Evolutionary conservation across 169 alveolate genomes (phyloP).

Genomic region (Cryptosporidium parvum): DNA sequence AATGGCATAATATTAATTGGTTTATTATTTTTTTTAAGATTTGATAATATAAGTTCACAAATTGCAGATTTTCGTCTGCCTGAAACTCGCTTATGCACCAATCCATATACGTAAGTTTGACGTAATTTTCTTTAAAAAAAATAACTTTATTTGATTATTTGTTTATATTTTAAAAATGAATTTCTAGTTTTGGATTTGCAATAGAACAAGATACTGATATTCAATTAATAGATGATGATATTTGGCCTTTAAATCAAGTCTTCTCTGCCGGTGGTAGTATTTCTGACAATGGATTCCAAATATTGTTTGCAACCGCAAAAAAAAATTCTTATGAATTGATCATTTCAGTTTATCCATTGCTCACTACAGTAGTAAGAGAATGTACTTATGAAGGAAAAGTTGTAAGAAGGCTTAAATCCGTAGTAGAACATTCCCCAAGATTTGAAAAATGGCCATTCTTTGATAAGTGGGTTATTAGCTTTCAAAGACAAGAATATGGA

Average conservation of each 20-base stretch:
- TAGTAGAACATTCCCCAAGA: constrained; percentile 57
- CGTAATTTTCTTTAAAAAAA: background rate
- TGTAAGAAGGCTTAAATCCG: constrained; percentile 41
- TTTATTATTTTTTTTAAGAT: background rate
- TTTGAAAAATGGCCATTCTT: constrained; percentile 56
- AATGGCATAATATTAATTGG: background rate
- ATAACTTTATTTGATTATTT: background rate
- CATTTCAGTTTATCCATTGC: background rate
- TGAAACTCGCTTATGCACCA: constrained; percentile 3
- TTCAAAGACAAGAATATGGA: constrained; percentile 76
- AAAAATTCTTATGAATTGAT: constrained; percentile 39
- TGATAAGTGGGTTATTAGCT: constrained; percentile 41
- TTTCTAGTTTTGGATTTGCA: constrained; percentile 21
- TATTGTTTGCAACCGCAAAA: constrained; percentile 63
- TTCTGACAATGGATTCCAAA: background rate
- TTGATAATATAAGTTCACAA: background rate
- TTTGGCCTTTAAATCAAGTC: constrained; percentile 73
- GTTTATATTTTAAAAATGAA: background rate
- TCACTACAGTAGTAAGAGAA: constrained; percentile 9
- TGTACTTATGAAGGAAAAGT: constrained; percentile 40
- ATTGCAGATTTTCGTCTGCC: constrained; percentile 35
- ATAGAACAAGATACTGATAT: background rate
- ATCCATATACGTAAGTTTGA: constrained; percentile 70
- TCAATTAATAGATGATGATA: constrained; percentile 54
- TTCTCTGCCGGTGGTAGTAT: constrained; percentile 62